These are phyloP conservation scores for Senna tora DNA, from an alignment of 306 rosid genomes.

Conservation along the genomic window DNA sequence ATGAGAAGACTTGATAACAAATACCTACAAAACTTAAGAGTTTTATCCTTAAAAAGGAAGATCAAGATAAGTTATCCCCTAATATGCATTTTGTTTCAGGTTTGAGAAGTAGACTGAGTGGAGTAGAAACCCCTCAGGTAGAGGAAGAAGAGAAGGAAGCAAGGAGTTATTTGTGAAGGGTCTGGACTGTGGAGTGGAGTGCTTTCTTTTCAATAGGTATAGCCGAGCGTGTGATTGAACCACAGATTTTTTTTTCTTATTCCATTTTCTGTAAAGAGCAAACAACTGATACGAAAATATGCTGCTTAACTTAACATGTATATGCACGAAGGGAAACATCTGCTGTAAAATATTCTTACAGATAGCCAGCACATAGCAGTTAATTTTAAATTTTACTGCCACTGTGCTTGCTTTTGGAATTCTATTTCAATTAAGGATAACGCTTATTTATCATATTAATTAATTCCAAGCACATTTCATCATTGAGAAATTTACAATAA, in stretches of 20 bases:
- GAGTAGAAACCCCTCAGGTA: background rate
- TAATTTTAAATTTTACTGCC: conserved; percentile 33
- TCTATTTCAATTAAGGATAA: background rate
- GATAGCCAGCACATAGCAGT: conserved; percentile 1
- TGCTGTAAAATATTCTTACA: conserved; percentile 33
- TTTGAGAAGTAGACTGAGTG: background rate
- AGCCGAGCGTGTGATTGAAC: conserved; percentile 32
- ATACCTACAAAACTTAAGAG: background rate
- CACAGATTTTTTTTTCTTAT: conserved; percentile 32
- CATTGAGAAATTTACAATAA: background rate
- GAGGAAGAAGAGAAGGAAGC: conserved; percentile 11
- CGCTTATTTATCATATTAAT: conserved; percentile 1
- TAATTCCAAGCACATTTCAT: background rate
- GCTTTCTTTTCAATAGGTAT: conserved; percentile 32
- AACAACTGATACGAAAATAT: conserved; percentile 29
- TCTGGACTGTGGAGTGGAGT: background rate
- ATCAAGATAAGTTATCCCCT: conserved; percentile 15
- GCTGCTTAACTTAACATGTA: conserved; percentile 39
- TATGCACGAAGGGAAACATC: conserved; percentile 17
- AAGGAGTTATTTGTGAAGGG: conserved; percentile 10
- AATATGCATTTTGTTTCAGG: conserved; percentile 44
- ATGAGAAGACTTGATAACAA: background rate
- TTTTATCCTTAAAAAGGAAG: conserved; percentile 13
- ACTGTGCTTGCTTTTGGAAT: conserved; percentile 20
- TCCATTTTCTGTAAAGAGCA: conserved; percentile 44